Evolutionary conservation across 345 rosid species (phyloP).

Genomic region (Fremontodendron californicum): DNA sequence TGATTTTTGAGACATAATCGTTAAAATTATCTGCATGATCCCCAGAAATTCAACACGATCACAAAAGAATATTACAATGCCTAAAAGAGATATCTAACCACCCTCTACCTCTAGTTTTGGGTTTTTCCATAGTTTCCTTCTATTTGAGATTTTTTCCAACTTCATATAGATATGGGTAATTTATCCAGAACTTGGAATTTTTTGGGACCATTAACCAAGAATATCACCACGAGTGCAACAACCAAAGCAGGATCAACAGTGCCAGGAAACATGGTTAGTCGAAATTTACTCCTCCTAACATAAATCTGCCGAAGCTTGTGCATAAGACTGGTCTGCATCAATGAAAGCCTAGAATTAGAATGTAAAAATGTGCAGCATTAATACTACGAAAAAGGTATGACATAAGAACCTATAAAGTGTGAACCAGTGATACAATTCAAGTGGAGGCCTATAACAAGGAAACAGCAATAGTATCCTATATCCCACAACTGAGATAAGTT

Average conservation of each 20-base stretch:
- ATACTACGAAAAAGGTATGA: background rate
- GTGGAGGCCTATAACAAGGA: background rate
- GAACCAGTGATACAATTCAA: background rate
- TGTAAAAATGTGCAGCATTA: background rate
- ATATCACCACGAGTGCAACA: constrained; percentile 61
- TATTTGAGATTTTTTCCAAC: background rate
- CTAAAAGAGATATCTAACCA: background rate
- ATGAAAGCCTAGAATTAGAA: background rate
- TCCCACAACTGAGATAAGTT: background rate
- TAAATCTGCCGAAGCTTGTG: constrained; percentile 75
- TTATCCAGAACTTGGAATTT: constrained; percentile 8
- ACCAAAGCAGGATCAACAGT: constrained; percentile 43
- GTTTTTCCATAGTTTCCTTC: background rate
- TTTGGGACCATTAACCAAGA: constrained; percentile 31
- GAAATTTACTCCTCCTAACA: constrained; percentile 53
- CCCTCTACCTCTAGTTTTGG: background rate
- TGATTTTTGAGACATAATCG: background rate
- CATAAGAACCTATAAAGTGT: background rate
- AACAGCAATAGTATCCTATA: background rate
- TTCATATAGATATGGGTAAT: background rate
- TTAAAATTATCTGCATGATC: background rate
- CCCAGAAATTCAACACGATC: background rate
- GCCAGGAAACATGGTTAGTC: constrained; percentile 72
- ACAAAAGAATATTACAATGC: background rate
- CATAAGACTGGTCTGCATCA: constrained; percentile 88